These are phyloP conservation scores for Volvox africanus DNA, from an alignment of 139 green algal species.

Conservation along the genomic window DNA sequence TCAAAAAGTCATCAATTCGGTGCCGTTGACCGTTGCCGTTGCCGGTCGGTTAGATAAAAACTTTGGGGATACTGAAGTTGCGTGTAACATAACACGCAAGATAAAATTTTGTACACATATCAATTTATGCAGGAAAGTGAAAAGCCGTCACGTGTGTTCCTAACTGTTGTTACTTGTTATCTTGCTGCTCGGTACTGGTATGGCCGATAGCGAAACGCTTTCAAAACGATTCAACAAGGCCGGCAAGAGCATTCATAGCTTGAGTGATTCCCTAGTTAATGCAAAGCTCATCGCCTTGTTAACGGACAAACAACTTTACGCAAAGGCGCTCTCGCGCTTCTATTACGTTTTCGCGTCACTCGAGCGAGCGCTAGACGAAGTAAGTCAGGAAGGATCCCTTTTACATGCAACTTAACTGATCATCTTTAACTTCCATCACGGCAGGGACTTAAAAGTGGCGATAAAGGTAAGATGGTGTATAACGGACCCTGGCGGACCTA, in stretches of 20 bases:
- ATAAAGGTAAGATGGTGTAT: neutral
- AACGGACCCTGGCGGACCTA: too few relatives aligned
- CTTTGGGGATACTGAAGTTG: too few relatives aligned
- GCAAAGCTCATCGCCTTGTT: conserved; percentile 42
- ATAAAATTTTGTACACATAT: too few relatives aligned
- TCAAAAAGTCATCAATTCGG: too few relatives aligned
- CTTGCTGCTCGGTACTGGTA: neutral
- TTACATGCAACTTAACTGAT: neutral
- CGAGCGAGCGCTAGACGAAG: conserved; percentile 34
- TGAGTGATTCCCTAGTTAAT: conserved; percentile 25
- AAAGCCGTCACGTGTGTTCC: too few relatives aligned
- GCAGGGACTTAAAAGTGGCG: neutral
- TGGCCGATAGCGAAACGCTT: neutral
- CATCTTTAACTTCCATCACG: neutral
- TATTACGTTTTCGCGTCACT: conserved; percentile 48
- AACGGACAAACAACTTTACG: conserved; percentile 31
- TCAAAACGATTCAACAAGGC: neutral
- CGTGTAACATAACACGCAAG: too few relatives aligned
- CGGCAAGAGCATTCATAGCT: neutral
- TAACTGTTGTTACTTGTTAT: neutral
- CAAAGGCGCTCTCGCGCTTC: conserved; percentile 17
- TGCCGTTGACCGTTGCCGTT: too few relatives aligned
- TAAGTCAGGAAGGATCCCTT: neutral
- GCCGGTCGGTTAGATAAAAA: too few relatives aligned
- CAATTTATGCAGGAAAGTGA: too few relatives aligned